Evolutionary conservation across 257 asterid species (phyloP).

Genomic region (Solanum bulbocastanum): DNA sequence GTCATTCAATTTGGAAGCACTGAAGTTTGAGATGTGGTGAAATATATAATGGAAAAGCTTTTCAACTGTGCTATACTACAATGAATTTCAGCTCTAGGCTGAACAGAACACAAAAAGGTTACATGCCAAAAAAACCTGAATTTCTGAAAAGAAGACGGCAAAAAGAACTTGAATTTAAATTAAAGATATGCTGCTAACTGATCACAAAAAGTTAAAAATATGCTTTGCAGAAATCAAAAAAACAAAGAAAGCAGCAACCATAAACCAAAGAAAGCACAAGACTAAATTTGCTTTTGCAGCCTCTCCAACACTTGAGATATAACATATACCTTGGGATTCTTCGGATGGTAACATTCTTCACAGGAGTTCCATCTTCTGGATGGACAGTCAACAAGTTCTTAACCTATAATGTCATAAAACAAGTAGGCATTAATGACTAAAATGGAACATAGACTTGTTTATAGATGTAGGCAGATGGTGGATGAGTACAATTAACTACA

Average conservation of each 20-base stretch:
- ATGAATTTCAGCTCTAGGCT: not conserved
- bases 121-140: not conserved
- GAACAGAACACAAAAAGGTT: not conserved
- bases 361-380: constrained; percentile 69
- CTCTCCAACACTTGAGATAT: not conserved
- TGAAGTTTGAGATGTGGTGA: not conserved
- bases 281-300: not conserved
- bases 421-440: not conserved
- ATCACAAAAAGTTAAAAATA: not conserved
- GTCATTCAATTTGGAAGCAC: not conserved
- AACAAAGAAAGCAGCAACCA: not conserved
- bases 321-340: constrained; percentile 64
- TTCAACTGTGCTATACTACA: not conserved
- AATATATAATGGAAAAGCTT: not conserved
- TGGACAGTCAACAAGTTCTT: constrained; percentile 76
- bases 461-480: not conserved
- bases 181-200: not conserved
- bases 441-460: not conserved
- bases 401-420: constrained; percentile 26
- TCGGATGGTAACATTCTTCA: constrained; percentile 75
- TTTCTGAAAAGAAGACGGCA: not conserved
- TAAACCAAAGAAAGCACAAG: not conserved
- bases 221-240: not conserved
- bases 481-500: not conserved
- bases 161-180: not conserved